Evolutionary conservation across 441 rosid species (phyloP).

Genomic region (Theobroma grandiflorum): DNA sequence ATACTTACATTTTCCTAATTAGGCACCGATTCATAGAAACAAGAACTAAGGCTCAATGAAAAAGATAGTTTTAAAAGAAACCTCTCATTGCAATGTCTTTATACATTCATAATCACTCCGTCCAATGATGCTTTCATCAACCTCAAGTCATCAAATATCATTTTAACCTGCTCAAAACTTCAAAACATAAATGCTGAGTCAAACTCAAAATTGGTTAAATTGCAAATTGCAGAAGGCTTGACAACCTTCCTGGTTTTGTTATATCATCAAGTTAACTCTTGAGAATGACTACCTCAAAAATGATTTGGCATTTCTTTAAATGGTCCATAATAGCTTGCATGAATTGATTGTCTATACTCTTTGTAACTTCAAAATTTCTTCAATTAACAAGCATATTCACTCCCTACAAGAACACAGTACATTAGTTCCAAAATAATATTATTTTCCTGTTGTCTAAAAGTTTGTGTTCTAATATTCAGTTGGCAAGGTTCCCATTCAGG

Average conservation of each 20-base stretch:
- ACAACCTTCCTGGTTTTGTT: neutral
- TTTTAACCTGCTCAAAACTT: neutral
- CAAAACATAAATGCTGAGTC: neutral
- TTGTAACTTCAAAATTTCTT: no score
- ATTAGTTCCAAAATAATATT: no score
- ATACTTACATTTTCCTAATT: neutral
- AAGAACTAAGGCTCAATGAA: neutral
- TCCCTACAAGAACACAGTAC: no score
- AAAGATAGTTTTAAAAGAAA: neutral
- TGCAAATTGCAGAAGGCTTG: neutral
- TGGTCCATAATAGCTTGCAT: no score
- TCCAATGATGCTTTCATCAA: neutral
- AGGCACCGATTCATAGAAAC: neutral
- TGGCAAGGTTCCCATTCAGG: neutral
- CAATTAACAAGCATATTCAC: no score
- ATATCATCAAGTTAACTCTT: neutral
- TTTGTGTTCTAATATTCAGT: no score
- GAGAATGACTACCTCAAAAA: neutral
- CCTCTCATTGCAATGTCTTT: neutral
- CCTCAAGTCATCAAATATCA: neutral
- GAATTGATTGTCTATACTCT: no score
- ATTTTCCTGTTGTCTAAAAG: no score
- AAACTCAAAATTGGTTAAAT: neutral
- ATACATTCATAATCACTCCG: neutral
- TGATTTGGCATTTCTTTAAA: neutral